Conservation (phyloP, 2,329 filamentous ascomycete genomes). For the Alternaria angustiovoidea region DNA sequence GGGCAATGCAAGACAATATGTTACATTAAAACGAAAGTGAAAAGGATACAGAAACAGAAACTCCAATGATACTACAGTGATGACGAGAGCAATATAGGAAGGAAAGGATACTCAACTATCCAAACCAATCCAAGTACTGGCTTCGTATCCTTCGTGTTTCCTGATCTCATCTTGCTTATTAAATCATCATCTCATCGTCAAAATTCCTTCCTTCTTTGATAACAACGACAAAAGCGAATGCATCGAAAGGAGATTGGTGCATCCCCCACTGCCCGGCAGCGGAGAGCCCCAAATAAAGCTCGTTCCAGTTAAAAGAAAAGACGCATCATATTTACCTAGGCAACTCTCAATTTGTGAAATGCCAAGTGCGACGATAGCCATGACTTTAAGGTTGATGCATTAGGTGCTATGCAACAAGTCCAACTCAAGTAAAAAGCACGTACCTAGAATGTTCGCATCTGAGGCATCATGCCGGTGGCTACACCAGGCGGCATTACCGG, state of each 20-base stretch:
- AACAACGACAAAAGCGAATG: background rate
- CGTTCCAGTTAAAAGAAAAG: slow-evolving; percentile 2
- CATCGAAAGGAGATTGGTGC: background rate
- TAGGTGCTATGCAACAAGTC: slow-evolving; percentile 11
- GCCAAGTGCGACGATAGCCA: background rate
- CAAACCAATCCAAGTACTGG: background rate
- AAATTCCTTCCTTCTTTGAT: background rate
- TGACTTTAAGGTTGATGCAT: slow-evolving; percentile 2
- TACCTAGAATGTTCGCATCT: slow-evolving; percentile 41
- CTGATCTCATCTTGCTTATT: slow-evolving; percentile 5
- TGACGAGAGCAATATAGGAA: slow-evolving; percentile 6
- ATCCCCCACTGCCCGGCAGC: slow-evolving; percentile 9
- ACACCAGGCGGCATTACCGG: slow-evolving; percentile 33
- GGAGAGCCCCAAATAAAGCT: background rate
- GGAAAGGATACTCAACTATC: slow-evolving; percentile 11
- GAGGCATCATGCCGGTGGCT: slow-evolving; percentile 35
- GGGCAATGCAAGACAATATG: slow-evolving; percentile 10
- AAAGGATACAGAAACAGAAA: background rate
- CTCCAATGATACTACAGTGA: slow-evolving; percentile 5
- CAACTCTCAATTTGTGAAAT: background rate
- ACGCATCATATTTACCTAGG: background rate
- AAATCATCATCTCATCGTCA: slow-evolving; percentile 9
- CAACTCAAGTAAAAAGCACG: slow-evolving; percentile 1
- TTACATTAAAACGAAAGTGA: slow-evolving; percentile 18
- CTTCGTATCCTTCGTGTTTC: background rate